phyloP scores from a whole-genome alignment of 2,329 filamentous ascomycete species.

The Colletotrichum ledebouriae region DNA sequence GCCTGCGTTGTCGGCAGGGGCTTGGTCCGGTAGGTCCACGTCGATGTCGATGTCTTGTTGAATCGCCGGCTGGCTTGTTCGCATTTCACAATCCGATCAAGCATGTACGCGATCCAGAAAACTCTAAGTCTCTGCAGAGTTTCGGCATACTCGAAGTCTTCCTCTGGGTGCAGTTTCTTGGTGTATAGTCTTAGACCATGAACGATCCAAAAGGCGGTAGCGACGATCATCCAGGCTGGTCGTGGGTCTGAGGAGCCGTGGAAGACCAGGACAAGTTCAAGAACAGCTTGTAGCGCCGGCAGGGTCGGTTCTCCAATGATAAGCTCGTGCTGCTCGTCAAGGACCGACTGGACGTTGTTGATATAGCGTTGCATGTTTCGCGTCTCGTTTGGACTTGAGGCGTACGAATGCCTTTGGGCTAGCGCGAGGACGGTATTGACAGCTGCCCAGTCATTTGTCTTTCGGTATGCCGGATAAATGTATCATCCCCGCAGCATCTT shows the following conservation, averaged over 20 bases:
- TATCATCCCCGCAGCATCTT: constrained; percentile 44
- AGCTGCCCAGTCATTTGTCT: constrained; percentile 46
- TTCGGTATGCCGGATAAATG: constrained; percentile 30
- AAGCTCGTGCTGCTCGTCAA: too few relatives aligned
- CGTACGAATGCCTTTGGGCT: not conserved
- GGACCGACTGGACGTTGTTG: constrained; percentile 47
- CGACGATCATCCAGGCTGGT: too few relatives aligned
- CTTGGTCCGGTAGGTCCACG: too few relatives aligned
- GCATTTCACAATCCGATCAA: constrained; percentile 46
- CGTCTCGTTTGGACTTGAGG: too few relatives aligned
- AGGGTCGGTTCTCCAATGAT: constrained; percentile 47
- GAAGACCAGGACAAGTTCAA: constrained; percentile 44
- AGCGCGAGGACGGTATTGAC: constrained; percentile 46
- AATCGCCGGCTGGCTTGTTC: constrained; percentile 34
- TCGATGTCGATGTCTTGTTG: constrained; percentile 17
- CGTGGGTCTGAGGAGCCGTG: too few relatives aligned
- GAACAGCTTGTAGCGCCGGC: constrained; percentile 48
- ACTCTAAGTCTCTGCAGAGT: constrained; percentile 47
- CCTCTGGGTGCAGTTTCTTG: not conserved
- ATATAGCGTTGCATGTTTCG: constrained; percentile 35
- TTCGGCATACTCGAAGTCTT: constrained; percentile 42
- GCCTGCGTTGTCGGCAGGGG: too few relatives aligned
- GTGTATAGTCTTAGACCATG: too few relatives aligned
- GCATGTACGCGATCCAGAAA: constrained; percentile 51
- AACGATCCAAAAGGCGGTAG: too few relatives aligned